A percentile compares a stretch with the other conserved stretches of the same genome.
Conservation (phyloP, 164 flowering plant species). For the Magnolia sinica region DNA sequence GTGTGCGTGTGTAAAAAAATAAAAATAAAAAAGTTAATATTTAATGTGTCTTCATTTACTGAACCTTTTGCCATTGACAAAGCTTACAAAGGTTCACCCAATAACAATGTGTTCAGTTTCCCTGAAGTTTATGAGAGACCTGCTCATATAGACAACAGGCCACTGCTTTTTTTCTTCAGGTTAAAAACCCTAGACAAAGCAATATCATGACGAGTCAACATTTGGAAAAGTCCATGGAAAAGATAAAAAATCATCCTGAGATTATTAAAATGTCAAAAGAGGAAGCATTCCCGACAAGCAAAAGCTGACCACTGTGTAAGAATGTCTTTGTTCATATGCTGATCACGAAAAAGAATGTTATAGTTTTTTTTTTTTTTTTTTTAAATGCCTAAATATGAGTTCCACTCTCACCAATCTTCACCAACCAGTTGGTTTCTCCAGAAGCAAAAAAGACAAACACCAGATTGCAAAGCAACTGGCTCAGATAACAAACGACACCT, state of each 20-base stretch:
- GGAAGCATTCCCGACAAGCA: not conserved
- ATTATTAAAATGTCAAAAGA: not conserved
- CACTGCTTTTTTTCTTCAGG: conserved; percentile 11
- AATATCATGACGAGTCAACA: not conserved
- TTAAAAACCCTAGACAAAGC: not conserved
- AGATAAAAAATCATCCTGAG: not conserved
- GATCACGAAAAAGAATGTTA: not conserved
- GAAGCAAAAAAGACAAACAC: too few relatives aligned
- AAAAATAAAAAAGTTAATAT: too few relatives aligned
- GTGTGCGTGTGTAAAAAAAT: too few relatives aligned
- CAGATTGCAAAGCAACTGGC: too few relatives aligned
- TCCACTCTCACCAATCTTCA: too few relatives aligned
- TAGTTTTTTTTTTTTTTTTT: too few relatives aligned
- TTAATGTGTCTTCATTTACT: conserved; percentile 24
- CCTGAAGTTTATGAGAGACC: conserved; percentile 9
- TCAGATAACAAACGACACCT: too few relatives aligned
- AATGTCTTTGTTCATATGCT: not conserved
- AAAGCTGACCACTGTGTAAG: not conserved
- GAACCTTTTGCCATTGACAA: conserved; percentile 11
- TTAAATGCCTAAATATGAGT: too few relatives aligned
- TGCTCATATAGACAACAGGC: conserved; percentile 12
- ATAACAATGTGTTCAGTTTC: conserved; percentile 16
- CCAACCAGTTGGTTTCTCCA: too few relatives aligned
- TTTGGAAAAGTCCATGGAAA: not conserved
- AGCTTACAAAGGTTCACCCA: conserved; percentile 24